Conservation (phyloP, 345 rosid species). For the Gynandropsis gynandra region DNA sequence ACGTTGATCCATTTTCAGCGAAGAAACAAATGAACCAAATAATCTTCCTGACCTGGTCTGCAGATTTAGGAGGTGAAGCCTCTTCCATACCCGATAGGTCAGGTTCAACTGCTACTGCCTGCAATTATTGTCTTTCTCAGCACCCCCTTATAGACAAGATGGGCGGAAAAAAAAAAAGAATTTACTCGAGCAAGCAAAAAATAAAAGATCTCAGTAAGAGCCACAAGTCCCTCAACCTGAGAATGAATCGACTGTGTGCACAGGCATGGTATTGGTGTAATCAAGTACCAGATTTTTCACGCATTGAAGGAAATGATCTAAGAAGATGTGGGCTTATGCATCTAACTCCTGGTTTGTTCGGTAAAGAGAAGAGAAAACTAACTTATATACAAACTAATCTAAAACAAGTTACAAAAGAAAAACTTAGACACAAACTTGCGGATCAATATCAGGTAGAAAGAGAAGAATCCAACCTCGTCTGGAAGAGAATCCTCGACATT, state of each 20-base stretch:
- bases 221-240: too few species aligned
- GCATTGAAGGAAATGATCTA: neutral
- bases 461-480: conserved; percentile 48
- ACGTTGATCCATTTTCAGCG: neutral
- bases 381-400: conserved; percentile 2
- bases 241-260: neutral
- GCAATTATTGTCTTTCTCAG: conserved; percentile 21
- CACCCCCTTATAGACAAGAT: conserved; percentile 13
- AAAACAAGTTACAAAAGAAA: conserved; percentile 17
- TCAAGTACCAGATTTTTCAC: conserved; percentile 1
- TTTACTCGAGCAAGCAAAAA: neutral
- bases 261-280: conserved; percentile 1
- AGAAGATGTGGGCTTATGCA: conserved; percentile 4
- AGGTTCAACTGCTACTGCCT: conserved; percentile 31
- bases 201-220: neutral
- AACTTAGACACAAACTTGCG: neutral
- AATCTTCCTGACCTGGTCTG: conserved; percentile 32
- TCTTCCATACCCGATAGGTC: conserved; percentile 27
- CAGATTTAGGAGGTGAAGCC: conserved; percentile 23
- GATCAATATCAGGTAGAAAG: conserved; percentile 19
- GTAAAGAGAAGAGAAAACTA: neutral
- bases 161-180: conserved; percentile 11
- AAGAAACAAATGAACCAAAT: conserved; percentile 12
- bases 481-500: conserved; percentile 40
- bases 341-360: conserved; percentile 3